These are phyloP conservation scores for Trypethelium eluteriae DNA, from an alignment of 495 filamentous ascomycete genomes.

Conservation along the genomic window DNA sequence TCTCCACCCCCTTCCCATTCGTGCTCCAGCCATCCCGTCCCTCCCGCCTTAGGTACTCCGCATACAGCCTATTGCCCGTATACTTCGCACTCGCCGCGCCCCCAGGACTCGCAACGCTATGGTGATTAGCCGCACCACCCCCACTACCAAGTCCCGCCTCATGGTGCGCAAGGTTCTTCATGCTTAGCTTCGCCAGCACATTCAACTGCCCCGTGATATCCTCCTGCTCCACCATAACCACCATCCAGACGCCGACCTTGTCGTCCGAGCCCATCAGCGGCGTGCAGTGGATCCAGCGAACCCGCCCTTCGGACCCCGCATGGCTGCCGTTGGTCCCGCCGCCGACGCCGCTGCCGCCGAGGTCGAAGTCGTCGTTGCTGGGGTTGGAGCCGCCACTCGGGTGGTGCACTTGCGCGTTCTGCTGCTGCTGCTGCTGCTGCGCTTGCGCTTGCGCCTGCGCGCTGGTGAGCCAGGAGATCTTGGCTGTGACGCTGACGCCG, in stretches of 20 bases:
- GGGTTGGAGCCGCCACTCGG: background rate
- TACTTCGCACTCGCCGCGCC: constrained; percentile 23
- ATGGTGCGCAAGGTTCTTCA: background rate
- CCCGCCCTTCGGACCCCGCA: constrained; percentile 23
- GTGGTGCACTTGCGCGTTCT: background rate
- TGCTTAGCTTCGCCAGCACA: constrained; percentile 1
- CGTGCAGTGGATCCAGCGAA: constrained; percentile 56
- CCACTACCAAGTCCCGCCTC: background rate
- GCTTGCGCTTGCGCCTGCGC: background rate
- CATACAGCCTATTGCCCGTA: constrained; percentile 30
- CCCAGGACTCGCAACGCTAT: background rate
- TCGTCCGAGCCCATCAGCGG: constrained; percentile 51
- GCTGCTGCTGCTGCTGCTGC: background rate
- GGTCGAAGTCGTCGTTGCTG: constrained; percentile 10
- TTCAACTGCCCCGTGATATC: constrained; percentile 28
- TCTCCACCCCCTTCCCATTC: background rate
- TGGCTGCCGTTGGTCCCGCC: background rate
- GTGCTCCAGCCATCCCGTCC: constrained; percentile 14
- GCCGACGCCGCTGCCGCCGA: no score
- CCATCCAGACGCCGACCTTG: constrained; percentile 57
- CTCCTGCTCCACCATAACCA: constrained; percentile 52
- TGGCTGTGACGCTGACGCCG: constrained; percentile 35
- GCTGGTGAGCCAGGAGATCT: constrained; percentile 34
- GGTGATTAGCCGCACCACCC: no score
- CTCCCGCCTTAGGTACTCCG: constrained; percentile 32